Evolutionary conservation across 148 eudicot species (phyloP).

Genomic region (Camellia lanceoleosa): DNA sequence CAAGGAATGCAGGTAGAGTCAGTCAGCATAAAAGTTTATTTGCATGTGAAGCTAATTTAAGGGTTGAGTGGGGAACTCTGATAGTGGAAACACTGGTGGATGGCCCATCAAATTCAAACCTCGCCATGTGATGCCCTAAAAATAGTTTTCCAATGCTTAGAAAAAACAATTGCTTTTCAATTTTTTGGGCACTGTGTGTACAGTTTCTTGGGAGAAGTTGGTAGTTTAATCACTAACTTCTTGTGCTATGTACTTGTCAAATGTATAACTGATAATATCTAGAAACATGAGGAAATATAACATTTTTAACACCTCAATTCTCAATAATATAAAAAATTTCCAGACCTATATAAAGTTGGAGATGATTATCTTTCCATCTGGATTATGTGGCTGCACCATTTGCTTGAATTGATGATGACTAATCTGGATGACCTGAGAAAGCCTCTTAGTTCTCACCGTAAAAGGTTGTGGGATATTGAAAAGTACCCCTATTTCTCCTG

Average conservation of each 20-base stretch:
- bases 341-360: conserved; percentile 49
- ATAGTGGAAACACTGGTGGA: neutral
- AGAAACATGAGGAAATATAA: neutral
- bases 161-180: neutral
- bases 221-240: neutral
- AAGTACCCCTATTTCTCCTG: conserved; percentile 33
- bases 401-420: conserved; percentile 55
- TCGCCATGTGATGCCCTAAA: neutral
- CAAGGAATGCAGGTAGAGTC: conserved; percentile 4
- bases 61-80: neutral
- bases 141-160: neutral
- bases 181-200: neutral
- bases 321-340: neutral
- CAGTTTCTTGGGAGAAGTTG: neutral
- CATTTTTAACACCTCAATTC: neutral
- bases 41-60: neutral
- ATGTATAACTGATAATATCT: neutral
- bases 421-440: conserved; percentile 56
- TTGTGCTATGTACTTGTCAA: neutral
- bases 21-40: conserved; percentile 1
- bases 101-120: neutral
- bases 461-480: conserved; percentile 45
- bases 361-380: conserved; percentile 40
- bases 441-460: conserved; percentile 56
- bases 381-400: conserved; percentile 35